phyloP scores from a whole-genome alignment of 2,329 filamentous ascomycete species.

The Colletotrichum aenigma region DNA sequence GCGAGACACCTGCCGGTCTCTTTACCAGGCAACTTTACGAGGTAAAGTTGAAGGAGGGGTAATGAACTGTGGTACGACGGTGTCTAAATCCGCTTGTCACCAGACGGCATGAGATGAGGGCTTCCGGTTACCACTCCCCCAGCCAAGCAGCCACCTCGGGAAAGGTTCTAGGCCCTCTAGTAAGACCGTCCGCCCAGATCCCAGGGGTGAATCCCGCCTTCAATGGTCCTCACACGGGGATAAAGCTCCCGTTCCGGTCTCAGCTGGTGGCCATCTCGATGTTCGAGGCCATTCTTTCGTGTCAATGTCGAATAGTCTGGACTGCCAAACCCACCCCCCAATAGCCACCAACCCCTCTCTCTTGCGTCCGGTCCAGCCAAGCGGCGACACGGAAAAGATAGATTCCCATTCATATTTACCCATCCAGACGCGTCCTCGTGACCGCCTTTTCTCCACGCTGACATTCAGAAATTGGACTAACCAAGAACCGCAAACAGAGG shows the following conservation, averaged over 20 bases:
- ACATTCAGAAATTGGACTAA: background rate
- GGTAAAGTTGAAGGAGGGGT: background rate
- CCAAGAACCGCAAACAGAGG: conserved; percentile 41
- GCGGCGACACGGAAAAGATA: conserved; percentile 9
- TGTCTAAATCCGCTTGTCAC: background rate
- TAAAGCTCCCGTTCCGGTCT: background rate
- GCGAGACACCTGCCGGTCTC: background rate
- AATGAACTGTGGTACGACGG: background rate
- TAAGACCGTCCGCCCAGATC: background rate
- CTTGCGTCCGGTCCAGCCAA: conserved; percentile 2
- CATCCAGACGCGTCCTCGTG: background rate
- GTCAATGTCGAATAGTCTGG: background rate
- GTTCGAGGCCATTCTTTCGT: background rate
- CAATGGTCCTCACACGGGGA: background rate
- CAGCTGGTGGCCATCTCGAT: background rate
- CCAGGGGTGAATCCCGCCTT: background rate
- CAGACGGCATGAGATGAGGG: background rate
- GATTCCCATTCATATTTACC: conserved; percentile 13
- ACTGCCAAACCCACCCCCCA: background rate
- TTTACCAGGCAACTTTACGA: background rate
- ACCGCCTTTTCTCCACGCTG: conserved; percentile 6
- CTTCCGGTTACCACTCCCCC: conserved; percentile 4
- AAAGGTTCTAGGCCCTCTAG: background rate
- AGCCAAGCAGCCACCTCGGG: background rate
- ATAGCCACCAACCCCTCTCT: background rate